Conservation (phyloP, 2,329 filamentous ascomycete species). For the Sporothrix pallida region DNA sequence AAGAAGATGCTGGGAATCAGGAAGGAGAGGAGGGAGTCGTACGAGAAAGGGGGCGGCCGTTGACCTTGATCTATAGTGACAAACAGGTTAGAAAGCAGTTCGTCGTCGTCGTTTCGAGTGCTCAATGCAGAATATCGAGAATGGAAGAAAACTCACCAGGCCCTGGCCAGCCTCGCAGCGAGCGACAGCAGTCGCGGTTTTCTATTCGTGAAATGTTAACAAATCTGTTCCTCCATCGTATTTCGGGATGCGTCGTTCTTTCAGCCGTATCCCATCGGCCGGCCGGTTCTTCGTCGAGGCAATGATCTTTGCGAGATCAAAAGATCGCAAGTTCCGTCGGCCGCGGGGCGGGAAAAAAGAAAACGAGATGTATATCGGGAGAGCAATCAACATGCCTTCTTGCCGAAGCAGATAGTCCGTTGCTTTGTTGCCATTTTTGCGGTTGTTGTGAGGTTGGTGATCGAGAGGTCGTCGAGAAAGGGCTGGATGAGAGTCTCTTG, state of each 20-base stretch:
- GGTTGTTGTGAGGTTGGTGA: conserved; percentile 34
- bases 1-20: too few relatives aligned
- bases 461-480: conserved; percentile 31
- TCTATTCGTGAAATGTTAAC: conserved; percentile 48
- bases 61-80: conserved; percentile 75
- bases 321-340: conserved; percentile 11
- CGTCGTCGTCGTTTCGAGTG: neutral
- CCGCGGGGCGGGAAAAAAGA: neutral
- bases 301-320: too few relatives aligned
- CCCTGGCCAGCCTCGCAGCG: conserved; percentile 77
- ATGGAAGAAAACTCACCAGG: conserved; percentile 55
- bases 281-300: neutral
- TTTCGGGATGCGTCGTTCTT: conserved; percentile 1
- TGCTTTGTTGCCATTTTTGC: conserved; percentile 77
- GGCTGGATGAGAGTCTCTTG: conserved; percentile 27
- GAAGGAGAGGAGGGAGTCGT: conserved; percentile 21
- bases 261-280: neutral
- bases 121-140: neutral
- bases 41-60: conserved; percentile 81
- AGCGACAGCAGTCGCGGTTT: conserved; percentile 86
- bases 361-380: neutral
- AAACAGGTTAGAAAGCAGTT: conserved; percentile 12
- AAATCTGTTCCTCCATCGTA: neutral
- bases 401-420: conserved; percentile 98
- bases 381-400: conserved; percentile 60